These are phyloP conservation scores for Solanum hybrid DNA, from an alignment of 305 asterid genomes.

Conservation along the genomic window DNA sequence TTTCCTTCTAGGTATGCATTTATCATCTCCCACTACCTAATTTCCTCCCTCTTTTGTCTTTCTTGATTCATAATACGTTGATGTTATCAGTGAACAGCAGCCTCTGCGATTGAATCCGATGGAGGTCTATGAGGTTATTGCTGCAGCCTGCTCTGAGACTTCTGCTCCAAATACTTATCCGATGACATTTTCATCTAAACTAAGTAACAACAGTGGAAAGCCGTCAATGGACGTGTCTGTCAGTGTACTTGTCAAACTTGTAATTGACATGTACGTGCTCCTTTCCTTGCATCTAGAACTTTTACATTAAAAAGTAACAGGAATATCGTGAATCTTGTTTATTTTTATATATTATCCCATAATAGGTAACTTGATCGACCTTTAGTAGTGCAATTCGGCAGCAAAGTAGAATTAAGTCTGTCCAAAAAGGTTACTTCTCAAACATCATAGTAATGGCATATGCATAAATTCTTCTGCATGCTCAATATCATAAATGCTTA, in stretches of 20 bases:
- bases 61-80: slow-evolving; percentile 17
- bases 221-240: slow-evolving; percentile 97
- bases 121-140: slow-evolving; percentile 95
- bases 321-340: not conserved
- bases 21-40: slow-evolving; percentile 3
- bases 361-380: not conserved
- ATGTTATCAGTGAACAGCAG: slow-evolving; percentile 81
- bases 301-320: not conserved
- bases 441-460: not conserved
- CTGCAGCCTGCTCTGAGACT: slow-evolving; percentile 88
- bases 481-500: not conserved
- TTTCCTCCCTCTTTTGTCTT: slow-evolving; percentile 8
- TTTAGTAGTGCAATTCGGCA: not conserved
- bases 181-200: slow-evolving; percentile 70
- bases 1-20: not conserved
- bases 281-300: slow-evolving; percentile 4
- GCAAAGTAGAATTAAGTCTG: not conserved
- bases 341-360: not conserved
- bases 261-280: slow-evolving; percentile 90
- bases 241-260: slow-evolving; percentile 97
- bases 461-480: not conserved
- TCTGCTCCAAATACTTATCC: slow-evolving; percentile 54
- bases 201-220: slow-evolving; percentile 68
- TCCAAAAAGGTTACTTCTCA: not conserved
- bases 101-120: slow-evolving; percentile 82